phyloP scores from a whole-genome alignment of 1,284 basidiomycete species.

The Leccinum fallax region DNA sequence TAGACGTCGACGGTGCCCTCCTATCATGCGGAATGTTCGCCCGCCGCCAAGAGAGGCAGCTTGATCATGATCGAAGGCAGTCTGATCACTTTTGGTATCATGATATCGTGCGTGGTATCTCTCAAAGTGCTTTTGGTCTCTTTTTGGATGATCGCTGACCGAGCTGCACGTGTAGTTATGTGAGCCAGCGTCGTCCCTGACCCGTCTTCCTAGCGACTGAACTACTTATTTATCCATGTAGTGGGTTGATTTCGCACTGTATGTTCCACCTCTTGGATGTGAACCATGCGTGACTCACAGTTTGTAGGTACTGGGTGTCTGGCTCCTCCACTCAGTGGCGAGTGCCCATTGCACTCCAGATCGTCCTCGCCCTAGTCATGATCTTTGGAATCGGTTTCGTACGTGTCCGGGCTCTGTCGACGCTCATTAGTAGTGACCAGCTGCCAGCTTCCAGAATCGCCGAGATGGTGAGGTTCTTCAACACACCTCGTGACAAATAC shows the following conservation, averaged over 20 bases:
- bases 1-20: constrained; percentile 65
- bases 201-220: background rate
- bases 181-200: constrained; percentile 17
- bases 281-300: background rate
- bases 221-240: constrained; percentile 21
- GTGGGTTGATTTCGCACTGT: constrained; percentile 65
- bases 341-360: constrained; percentile 70
- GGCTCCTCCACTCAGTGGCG: constrained; percentile 65
- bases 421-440: background rate
- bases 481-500: background rate
- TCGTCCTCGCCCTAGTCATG: constrained; percentile 63
- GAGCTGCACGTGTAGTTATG: constrained; percentile 19
- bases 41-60: constrained; percentile 60
- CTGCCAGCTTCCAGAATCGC: background rate
- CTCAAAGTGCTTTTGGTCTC: background rate
- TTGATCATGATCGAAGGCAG: constrained; percentile 72
- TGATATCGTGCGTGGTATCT: constrained; percentile 56
- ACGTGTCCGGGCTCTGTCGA: constrained; percentile 29
- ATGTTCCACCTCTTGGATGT: background rate
- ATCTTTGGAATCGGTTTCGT: constrained; percentile 58
- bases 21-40: constrained; percentile 69
- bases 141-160: constrained; percentile 9
- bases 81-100: constrained; percentile 71
- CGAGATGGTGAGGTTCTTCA: background rate
- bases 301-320: constrained; percentile 51